Evolutionary conservation across 805 yeast genomes (phyloP).

Genomic region (Spathaspora boniae): DNA sequence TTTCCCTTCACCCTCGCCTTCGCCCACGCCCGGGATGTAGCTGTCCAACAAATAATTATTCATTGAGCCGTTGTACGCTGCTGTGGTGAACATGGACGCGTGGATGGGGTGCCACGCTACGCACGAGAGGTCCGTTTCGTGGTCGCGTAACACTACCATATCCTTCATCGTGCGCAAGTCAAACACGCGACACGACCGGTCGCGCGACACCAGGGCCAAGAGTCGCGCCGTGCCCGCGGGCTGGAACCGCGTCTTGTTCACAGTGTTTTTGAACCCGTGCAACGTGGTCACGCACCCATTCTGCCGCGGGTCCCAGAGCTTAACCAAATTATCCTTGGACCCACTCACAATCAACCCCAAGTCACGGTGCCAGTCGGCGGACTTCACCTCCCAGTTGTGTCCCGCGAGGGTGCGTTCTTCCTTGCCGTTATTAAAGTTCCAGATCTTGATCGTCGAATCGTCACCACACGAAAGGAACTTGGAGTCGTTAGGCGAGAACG

Average conservation of each 20-base stretch:
- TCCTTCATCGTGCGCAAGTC: constrained; percentile 86
- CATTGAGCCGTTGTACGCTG: constrained; percentile 86
- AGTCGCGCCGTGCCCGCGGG: constrained; percentile 70
- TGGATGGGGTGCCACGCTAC: constrained; percentile 93
- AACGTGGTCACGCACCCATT: constrained; percentile 72
- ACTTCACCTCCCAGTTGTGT: constrained; percentile 98
- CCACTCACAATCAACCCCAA: constrained; percentile 87
- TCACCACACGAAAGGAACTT: constrained; percentile 94
- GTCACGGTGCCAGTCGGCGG: constrained; percentile 94
- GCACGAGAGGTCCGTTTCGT: constrained; percentile 80
- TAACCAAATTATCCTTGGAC: constrained; percentile 89
- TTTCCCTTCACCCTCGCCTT: constrained; percentile 9
- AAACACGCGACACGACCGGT: constrained; percentile 80
- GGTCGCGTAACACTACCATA: constrained; percentile 66
- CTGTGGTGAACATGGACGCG: constrained; percentile 72
- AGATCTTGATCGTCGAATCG: constrained; percentile 83
- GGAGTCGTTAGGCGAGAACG: constrained; percentile 86
- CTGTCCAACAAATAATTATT: constrained; percentile 68
- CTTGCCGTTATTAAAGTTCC: constrained; percentile 88
- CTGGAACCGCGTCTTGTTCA: constrained; percentile 82
- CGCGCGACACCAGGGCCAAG: constrained; percentile 85
- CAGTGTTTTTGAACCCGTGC: constrained; percentile 92
- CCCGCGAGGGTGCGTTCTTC: constrained; percentile 82
- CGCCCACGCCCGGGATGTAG: constrained; percentile 34
- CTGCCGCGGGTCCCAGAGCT: constrained; percentile 94